Evolutionary conservation across 2,329 filamentous ascomycete species (phyloP).

Genomic region (Escovopsis sp.): DNA sequence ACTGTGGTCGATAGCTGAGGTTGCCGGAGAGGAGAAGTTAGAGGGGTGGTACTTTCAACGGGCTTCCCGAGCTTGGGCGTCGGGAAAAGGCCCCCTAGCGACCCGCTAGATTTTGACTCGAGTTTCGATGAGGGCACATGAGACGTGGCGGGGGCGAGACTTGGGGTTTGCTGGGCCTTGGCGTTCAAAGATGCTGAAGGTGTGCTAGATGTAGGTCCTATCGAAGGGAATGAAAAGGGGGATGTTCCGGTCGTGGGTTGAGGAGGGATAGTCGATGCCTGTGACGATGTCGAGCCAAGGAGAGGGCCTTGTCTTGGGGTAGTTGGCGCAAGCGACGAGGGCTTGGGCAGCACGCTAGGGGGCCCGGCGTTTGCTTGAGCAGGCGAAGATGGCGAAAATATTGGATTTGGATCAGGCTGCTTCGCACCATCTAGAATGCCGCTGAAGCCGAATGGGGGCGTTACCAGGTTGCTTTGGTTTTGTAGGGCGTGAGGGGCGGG

Average conservation of each 20-base stretch:
- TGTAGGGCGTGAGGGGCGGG: neutral
- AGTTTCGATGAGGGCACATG: no score
- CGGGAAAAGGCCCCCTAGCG: neutral
- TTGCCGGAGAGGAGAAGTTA: constrained; percentile 1
- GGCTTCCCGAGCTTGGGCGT: neutral
- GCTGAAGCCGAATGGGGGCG: neutral
- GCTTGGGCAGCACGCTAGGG: neutral
- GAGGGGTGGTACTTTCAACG: constrained; percentile 4
- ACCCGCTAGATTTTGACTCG: neutral
- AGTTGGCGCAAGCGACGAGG: neutral
- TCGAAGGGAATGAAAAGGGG: neutral
- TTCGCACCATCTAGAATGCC: neutral
- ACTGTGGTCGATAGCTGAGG: constrained; percentile 2
- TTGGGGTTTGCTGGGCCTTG: neutral
- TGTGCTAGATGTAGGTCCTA: neutral
- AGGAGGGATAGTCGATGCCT: neutral
- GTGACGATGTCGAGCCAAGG: neutral
- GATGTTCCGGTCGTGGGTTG: neutral
- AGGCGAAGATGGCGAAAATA: constrained; percentile 5
- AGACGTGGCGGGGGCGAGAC: no score
- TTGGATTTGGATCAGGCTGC: constrained; percentile 7
- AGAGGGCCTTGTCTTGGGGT: neutral
- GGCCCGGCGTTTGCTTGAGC: neutral
- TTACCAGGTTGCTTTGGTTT: neutral
- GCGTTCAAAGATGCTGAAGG: neutral